These are phyloP conservation scores for Orbilia brochopaga DNA, from an alignment of 2,329 filamentous ascomycete species.

Conservation along the genomic window DNA sequence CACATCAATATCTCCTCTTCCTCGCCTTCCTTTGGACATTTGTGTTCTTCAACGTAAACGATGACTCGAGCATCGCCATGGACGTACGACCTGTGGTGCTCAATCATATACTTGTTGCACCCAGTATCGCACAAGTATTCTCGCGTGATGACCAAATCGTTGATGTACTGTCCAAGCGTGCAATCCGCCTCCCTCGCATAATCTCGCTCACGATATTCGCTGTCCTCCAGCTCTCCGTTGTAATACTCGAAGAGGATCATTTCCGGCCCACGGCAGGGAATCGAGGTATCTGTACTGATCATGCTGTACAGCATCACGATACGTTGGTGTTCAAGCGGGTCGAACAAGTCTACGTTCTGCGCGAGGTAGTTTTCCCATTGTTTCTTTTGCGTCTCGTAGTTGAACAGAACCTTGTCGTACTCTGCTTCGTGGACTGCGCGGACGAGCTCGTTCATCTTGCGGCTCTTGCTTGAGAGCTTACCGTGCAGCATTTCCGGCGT, in stretches of 20 bases:
- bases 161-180: constrained; percentile 91
- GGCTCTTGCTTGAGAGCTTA: constrained; percentile 70
- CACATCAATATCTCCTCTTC: constrained; percentile 85
- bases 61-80: constrained; percentile 94
- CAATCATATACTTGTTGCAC: constrained; percentile 85
- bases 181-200: constrained; percentile 72
- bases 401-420: constrained; percentile 91
- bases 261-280: constrained; percentile 88
- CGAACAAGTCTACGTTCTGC: constrained; percentile 85
- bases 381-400: constrained; percentile 89
- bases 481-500: constrained; percentile 94
- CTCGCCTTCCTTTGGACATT: constrained; percentile 69
- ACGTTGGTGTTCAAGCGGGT: constrained; percentile 94
- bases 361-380: constrained; percentile 97
- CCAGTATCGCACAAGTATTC: constrained; percentile 79
- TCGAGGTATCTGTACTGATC: constrained; percentile 90
- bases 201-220: constrained; percentile 66
- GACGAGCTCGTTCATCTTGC: constrained; percentile 88
- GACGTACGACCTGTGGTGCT: constrained; percentile 95
- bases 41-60: constrained; percentile 80
- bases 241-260: constrained; percentile 93
- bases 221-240: constrained; percentile 75
- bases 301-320: constrained; percentile 93
- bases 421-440: constrained; percentile 95
- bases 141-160: constrained; percentile 80